Evolutionary conservation across 2,329 filamentous ascomycete genomes (phyloP), one percentile per base, ranked within the genome.

Genomic region (Hymenoscyphus fraxineus): DNA sequence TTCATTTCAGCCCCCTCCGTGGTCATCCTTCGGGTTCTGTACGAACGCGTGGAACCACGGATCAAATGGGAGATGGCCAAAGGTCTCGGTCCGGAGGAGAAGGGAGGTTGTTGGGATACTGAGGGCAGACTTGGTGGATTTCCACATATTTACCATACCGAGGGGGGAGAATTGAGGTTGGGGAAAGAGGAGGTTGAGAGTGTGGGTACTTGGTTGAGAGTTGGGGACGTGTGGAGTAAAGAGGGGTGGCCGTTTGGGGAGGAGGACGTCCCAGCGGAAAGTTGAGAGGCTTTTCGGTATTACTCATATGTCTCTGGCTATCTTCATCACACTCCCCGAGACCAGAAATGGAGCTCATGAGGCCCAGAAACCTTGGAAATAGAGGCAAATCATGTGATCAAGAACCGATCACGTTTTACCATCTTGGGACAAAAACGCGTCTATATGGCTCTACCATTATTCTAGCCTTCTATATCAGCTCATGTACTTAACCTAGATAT

Each of bases 111-210:
- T 55, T 74, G 72, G 73, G 71, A 73, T 66, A 65, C 64, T 6
- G 64, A 72, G n/a, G 69, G 66, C 1, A 60, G 63, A 22, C 63
- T 57, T 9, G 70, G 70, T 0, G 71, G 68, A 2, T 74, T 73
- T 59, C 71, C 73, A 22, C 73, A 74, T 64, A 65, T 74, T 51
- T 70, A 74, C 66, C 62, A 61, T 10, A 71, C 72, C 63, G 68
- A 63, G 22, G 63, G 51, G 1, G 68, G 61, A 6, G 61, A 59
- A 9, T 62, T 72, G 59, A 72, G 66, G 47, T 35, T 73, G 22
- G 73, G 72, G 9, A 67, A 63, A 27, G 68, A 69, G 16, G 71
- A 74, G 59, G 65, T 73, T 27, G 69, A 73, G n/a, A 61, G 59
- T 41, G 59, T 70, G 7, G 67, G 64, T 19, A 61, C 59, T 35